Conservation (phyloP, 805 yeast genomes). For the Ogataea degrootiae region DNA sequence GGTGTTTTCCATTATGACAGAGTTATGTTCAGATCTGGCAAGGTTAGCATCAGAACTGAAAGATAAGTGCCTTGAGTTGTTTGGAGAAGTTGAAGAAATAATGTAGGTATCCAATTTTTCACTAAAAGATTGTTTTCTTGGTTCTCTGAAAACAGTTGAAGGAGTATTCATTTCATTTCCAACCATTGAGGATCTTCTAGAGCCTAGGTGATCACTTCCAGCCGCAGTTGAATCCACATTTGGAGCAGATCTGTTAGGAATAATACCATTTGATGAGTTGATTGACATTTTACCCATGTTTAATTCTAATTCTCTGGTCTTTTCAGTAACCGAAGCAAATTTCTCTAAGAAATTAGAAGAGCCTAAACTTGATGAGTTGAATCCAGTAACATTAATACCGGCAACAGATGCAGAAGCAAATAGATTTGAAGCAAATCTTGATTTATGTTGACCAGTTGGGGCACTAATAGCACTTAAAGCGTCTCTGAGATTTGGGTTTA, state of each 20-base stretch:
- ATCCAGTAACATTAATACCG: conserved; percentile 34
- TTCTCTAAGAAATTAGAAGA: conserved; percentile 51
- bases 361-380: conserved; percentile 21
- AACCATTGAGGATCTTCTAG: conserved; percentile 49
- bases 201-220: conserved; percentile 30
- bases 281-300: conserved; percentile 38
- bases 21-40: conserved; percentile 31
- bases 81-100: conserved; percentile 25
- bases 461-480: conserved; percentile 31
- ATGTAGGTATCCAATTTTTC: conserved; percentile 60
- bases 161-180: conserved; percentile 28
- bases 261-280: conserved; percentile 8
- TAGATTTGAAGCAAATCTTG: conserved; percentile 32
- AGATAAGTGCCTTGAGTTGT: conserved; percentile 25
- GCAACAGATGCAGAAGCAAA: conserved; percentile 62
- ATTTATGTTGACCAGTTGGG: conserved; percentile 27
- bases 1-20: conserved; percentile 27
- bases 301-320: conserved; percentile 61
- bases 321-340: conserved; percentile 62
- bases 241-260: conserved; percentile 6
- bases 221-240: conserved; percentile 14
- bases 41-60: conserved; percentile 25
- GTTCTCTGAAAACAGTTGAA: conserved; percentile 26
- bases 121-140: conserved; percentile 45
- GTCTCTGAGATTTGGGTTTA: conserved; percentile 22